phyloP scores from a whole-genome alignment of 1,284 basidiomycete species.

The Melampsora medusae region DNA sequence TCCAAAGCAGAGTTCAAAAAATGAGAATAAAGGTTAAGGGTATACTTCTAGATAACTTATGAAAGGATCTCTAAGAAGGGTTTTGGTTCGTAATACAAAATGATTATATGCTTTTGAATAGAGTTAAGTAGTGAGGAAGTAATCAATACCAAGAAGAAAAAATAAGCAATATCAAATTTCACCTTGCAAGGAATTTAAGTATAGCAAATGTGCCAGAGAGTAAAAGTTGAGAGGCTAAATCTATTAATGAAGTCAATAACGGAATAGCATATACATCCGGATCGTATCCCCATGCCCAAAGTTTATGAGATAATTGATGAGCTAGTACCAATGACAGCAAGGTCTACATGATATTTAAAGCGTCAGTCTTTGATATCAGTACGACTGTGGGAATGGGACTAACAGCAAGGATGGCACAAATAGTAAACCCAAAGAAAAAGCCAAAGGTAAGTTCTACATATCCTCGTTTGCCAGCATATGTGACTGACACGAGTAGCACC shows the following conservation, averaged over 20 bases:
- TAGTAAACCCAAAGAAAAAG: slow-evolving; percentile 67
- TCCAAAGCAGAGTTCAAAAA: no score
- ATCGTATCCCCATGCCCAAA: not conserved
- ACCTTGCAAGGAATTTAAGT: no score
- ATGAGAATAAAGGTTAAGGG: no score
- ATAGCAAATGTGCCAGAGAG: slow-evolving; percentile 61
- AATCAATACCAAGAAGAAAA: no score
- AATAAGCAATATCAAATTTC: no score
- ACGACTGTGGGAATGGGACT: slow-evolving; percentile 67
- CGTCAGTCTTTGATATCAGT: no score
- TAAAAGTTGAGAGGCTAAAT: slow-evolving; percentile 82
- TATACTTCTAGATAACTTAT: no score
- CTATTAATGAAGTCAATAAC: slow-evolving; percentile 82
- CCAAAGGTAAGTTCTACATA: slow-evolving; percentile 33
- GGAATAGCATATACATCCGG: slow-evolving; percentile 77
- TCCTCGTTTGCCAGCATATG: slow-evolving; percentile 17
- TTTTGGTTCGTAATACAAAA: no score
- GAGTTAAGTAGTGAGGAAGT: no score
- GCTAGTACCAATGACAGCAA: not conserved
- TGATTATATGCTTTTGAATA: no score
- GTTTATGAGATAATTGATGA: not conserved
- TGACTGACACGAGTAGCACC: slow-evolving; percentile 3
- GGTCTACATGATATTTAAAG: slow-evolving; percentile 58
- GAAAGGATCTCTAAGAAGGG: no score
- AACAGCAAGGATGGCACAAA: slow-evolving; percentile 67